These are phyloP conservation scores for Corinectria fuckeliana DNA, from an alignment of 2,329 filamentous ascomycete species.

Conservation along the genomic window DNA sequence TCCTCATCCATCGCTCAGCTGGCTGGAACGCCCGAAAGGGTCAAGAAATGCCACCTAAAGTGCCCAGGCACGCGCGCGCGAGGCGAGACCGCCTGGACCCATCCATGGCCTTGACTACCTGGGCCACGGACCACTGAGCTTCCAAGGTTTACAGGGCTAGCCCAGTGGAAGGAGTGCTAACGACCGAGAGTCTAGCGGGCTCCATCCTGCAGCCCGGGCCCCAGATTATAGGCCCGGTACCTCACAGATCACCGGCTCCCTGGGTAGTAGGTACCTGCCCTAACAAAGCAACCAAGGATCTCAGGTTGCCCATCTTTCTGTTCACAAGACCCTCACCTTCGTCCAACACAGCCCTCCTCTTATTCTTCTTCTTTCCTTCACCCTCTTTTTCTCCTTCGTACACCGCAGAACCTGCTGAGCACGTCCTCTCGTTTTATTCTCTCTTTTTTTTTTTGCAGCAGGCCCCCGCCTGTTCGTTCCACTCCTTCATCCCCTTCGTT, in stretches of 20 bases:
- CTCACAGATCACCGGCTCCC: background rate
- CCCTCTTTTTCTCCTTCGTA: slow-evolving; percentile 28
- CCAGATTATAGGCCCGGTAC: too few species aligned
- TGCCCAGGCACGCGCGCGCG: background rate
- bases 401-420: slow-evolving; percentile 42
- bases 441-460: slow-evolving; percentile 32
- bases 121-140: background rate
- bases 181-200: background rate
- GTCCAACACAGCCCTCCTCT: slow-evolving; percentile 5
- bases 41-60: background rate
- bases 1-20: slow-evolving; percentile 8
- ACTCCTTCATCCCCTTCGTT: slow-evolving; percentile 36
- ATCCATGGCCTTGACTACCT: background rate
- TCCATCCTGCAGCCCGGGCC: too few species aligned
- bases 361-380: slow-evolving; percentile 28
- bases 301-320: background rate
- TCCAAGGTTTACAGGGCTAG: background rate
- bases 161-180: too few species aligned
- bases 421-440: slow-evolving; percentile 43
- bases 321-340: slow-evolving; percentile 4
- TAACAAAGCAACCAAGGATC: background rate
- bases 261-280: background rate
- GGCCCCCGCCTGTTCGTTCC: slow-evolving; percentile 39
- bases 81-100: background rate
- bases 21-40: background rate